Evolutionary conservation across 768 basidiomycete species (phyloP).

Genomic region (Pleurotus ostreatus): DNA sequence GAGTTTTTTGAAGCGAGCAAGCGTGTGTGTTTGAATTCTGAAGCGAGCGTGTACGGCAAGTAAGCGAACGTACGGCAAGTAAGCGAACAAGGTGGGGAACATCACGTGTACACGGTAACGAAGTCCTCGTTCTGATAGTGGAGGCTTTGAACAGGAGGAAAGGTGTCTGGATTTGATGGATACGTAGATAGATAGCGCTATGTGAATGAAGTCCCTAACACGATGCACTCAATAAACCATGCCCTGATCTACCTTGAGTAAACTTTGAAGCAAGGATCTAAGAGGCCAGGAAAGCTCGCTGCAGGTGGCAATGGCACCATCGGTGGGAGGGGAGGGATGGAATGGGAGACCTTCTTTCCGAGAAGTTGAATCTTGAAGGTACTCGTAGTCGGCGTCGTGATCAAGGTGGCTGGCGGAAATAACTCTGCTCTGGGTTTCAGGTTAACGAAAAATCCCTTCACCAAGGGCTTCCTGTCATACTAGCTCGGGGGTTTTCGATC

Average conservation of each 20-base stretch:
- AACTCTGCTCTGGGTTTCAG: slow-evolving; percentile 38
- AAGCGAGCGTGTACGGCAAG: too few relatives aligned
- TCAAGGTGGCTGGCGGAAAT: slow-evolving; percentile 8
- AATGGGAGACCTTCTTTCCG: slow-evolving; percentile 8
- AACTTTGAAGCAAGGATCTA: slow-evolving; percentile 91
- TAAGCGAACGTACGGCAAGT: too few relatives aligned
- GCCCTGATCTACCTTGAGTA: slow-evolving; percentile 49
- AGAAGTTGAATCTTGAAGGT: slow-evolving; percentile 16
- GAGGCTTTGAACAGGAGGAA: too few relatives aligned
- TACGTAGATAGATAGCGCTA: too few relatives aligned
- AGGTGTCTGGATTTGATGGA: too few relatives aligned
- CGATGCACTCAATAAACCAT: too few relatives aligned
- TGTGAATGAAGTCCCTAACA: too few relatives aligned
- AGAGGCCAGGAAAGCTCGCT: slow-evolving; percentile 71
- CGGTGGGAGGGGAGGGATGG: slow-evolving; percentile 20
- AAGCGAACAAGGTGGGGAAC: too few relatives aligned
- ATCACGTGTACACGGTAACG: too few relatives aligned
- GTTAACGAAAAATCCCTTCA: slow-evolving; percentile 34
- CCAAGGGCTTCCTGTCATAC: slow-evolving; percentile 45
- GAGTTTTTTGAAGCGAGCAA: too few relatives aligned
- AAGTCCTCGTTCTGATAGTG: too few relatives aligned
- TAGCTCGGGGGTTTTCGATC: slow-evolving; percentile 63
- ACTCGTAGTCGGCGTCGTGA: slow-evolving; percentile 19
- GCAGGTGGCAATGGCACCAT: slow-evolving; percentile 69
- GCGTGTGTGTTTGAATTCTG: too few relatives aligned